Evolutionary conservation across 2,329 filamentous ascomycete genomes (phyloP), one percentile per base, ranked within the genome.

Genomic region (Grosmannia penicillata): DNA sequence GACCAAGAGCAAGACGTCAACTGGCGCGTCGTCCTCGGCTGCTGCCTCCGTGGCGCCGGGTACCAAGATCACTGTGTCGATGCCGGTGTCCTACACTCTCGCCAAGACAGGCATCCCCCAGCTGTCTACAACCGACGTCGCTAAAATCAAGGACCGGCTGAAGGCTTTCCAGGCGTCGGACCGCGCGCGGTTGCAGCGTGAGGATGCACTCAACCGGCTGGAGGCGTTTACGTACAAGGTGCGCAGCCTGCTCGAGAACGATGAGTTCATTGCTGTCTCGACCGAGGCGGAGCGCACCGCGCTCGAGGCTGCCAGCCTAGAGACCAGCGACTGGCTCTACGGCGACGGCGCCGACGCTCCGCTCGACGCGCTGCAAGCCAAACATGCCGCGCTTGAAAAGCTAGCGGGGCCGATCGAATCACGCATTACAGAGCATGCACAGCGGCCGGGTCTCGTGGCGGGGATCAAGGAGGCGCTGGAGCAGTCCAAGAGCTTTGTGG

Each of bases 191-290:
- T 61, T 76, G 26, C 65, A 76, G 41, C 76, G 87, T 24, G 87
- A 95, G 55, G 89, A 95, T 56, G 75, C 83, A 1, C 65, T 95
- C 41, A 98, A 96, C 60, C 80, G 82, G 47, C 74, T 98, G n/a
- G 91, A 98, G 59, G 79, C 72, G 11, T 96, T 82, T 58, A 94
- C 89, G 13, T 98, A 98, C 66, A 80, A 77, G 51, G 73, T 82
- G 22, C 78, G 86, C 21, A 86, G 95, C 56, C 68, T 93, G 32
- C 66, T 95, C 2, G 79, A 84, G 30, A 78, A 80, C 43, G 76
- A 83, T 34, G 66, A 68, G 1, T 96, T 95, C 54, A 64, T 81
- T 37, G 68, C 68, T 11, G 74, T 70, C 4, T 82, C 86, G 24
- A 89, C 80, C 9, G 63, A 74, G 4, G 68, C 72, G 17, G 72